Base-by-base conservation (phyloP, 2,329 filamentous ascomycete genomes). In the Pseudocercospora crystallina region DNA sequence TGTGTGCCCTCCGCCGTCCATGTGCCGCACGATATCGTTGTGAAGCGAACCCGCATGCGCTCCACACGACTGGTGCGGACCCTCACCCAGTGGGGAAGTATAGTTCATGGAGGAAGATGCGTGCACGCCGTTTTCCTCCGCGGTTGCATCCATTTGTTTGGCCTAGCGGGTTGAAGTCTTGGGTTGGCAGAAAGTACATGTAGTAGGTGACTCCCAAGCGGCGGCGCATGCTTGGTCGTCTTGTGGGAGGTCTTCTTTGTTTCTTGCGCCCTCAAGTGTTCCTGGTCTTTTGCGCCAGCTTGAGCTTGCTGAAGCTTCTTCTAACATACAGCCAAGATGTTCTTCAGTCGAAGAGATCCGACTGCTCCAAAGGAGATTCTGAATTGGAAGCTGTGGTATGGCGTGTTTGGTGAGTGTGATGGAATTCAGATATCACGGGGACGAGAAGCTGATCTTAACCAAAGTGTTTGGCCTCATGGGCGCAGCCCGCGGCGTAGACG, bases 301-400 rank as follows among this genome's bases (percentile, higher is more conserved):
- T 37, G 35, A 47, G 14, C 36, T 14, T 34, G 13, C 9, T 30
- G 33, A 49, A 55, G 55, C 55, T 51, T 50, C 44, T 40, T 37
- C 31, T 15, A 8, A 34, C 33, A 20, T 32, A 10, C 43, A 51
- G 58, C 52, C 45, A 61, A 57, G 49, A 66, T 67, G 58, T 58
- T 62, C 35, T 58, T 57, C 37, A 34, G 31, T 50, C 57, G 60
- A 69, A 57, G 55, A 66, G 47, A 52, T 38, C 68, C 47, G 70
- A 81, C 74, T 51, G 86, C 88, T 53, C 87, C 87, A 4, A 78
- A 79, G 48, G 81, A 87, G 64, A 80, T 84, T 55, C 81, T 90
- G 68, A 91, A 91, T 72, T 90, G 86, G 86, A 78, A 82, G 38
- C 76, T 91, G 54, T 90, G 86, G 84, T 89, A 87, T 69, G 84